Evolutionary conservation across 495 filamentous ascomycete species (phyloP), one percentile per base, ranked within the genome.

Genomic region (Lichenothelia convexa): DNA sequence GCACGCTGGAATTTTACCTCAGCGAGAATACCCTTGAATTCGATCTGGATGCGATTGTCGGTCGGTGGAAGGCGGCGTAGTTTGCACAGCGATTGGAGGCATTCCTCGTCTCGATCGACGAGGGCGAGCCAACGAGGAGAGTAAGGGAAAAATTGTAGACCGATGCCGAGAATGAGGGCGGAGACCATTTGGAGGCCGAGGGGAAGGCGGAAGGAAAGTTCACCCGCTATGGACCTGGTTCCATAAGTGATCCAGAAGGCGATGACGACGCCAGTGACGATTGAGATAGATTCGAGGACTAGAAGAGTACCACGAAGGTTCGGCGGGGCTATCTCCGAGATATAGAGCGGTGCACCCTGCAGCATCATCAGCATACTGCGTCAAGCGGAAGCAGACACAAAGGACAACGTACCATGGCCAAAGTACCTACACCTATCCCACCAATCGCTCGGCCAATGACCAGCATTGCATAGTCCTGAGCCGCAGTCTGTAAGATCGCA

Each of bases 341-440:
- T 38, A 26, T 43, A 43, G 7, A 39, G 29, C 2, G 41, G 41
- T 3, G 18, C 41, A 4, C 31, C 31, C 31, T 34, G 17, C 17
- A 16, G 29, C 49, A 27, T 8, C 24, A 27, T 27, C 8, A 27
- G 24, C 7, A 7, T 7, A 27, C 24, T 27, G 24, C 24, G 24
- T 13, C 8, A 8, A n/a, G n/a, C n/a, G n/a, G n/a, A n/a, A n/a
- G n/a, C n/a, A n/a, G n/a, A n/a, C n/a, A n/a, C n/a, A n/a, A n/a
- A n/a, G n/a, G n/a, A n/a, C n/a, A n/a, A n/a, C n/a, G n/a, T 27
- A 27, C 24, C 50, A 56, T 48, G 15, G 53, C 50, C 16, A 56
- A 36, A 0, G 46, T 55, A 7, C 55, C 55, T 3, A 55, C 45
- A 3, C 50, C 54, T 16, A 59, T 49, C 0, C 56, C 53, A 8